A percentile compares a stretch with the other conserved stretches of the same genome.
Conservation (phyloP, 2,329 filamentous ascomycete species). For the Beauveria asiatica region DNA sequence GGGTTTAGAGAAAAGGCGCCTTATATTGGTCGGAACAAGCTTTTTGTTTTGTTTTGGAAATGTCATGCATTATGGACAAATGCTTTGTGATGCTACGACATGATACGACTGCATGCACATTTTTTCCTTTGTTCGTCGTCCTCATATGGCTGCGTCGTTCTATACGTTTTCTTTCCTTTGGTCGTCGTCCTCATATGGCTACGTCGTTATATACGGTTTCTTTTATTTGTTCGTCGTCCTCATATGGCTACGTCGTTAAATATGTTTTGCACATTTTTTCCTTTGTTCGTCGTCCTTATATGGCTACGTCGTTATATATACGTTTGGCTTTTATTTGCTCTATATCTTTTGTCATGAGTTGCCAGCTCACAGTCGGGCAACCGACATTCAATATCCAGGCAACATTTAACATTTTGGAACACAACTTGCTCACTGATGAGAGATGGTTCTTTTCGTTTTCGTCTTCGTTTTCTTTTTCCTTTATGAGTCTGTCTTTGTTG, state of each 20-base stretch:
- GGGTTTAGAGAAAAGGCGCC: conserved; percentile 4
- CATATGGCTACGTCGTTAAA: background rate
- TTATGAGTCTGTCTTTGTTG: background rate
- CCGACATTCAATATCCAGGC: background rate
- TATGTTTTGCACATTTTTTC: background rate
- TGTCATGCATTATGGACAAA: background rate
- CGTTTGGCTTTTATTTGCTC: background rate
- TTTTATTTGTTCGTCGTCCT: background rate
- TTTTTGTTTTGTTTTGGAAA: background rate
- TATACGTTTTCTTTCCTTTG: background rate
- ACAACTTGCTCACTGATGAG: background rate
- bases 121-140: background rate
- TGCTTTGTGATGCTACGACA: background rate
- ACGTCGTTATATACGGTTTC: background rate
- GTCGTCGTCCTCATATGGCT: background rate
- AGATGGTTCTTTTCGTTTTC: background rate
- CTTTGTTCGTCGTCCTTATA: background rate
- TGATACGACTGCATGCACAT: background rate
- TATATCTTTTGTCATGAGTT: background rate
- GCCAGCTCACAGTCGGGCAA: background rate
- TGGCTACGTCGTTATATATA: background rate
- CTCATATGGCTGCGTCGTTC: background rate
- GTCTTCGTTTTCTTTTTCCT: background rate
- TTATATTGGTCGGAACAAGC: background rate
- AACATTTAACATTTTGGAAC: background rate